Conservation (phyloP, 371 early-diverging fungal genomes). For the Lichtheimia hyalospora region DNA sequence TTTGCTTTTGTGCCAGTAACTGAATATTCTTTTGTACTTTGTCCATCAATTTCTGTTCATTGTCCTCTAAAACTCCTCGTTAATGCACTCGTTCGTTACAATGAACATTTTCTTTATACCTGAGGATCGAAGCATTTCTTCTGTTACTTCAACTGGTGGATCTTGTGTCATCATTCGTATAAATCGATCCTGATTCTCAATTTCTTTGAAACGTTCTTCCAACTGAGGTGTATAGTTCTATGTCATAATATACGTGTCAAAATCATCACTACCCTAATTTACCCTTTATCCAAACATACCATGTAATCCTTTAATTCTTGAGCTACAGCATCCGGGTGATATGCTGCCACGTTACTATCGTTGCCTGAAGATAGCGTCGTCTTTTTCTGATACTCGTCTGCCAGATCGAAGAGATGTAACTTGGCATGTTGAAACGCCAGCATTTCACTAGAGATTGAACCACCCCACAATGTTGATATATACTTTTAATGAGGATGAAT, state of each 20-base stretch:
- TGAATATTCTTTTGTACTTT: not conserved
- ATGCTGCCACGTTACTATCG: not conserved
- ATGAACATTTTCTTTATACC: not conserved
- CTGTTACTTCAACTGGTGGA: not conserved
- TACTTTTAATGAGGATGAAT: too few relatives aligned
- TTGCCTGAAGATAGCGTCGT: not conserved
- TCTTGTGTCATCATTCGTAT: constrained; percentile 3
- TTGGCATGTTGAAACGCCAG: constrained; percentile 4
- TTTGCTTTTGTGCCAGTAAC: not conserved
- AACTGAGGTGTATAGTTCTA: constrained; percentile 6
- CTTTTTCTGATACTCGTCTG: constrained; percentile 6
- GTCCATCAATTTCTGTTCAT: not conserved
- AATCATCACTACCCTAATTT: not conserved
- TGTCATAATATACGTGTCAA: not conserved
- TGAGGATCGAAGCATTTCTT: not conserved
- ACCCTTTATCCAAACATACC: not conserved
- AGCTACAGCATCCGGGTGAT: constrained; percentile 7
- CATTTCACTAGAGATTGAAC: constrained; percentile 2
- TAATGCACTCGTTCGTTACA: too few relatives aligned
- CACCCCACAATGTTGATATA: too few relatives aligned
- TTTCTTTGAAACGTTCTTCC: not conserved
- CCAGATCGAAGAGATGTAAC: constrained; percentile 1
- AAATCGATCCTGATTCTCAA: constrained; percentile 6
- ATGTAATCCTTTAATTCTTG: constrained; percentile 11
- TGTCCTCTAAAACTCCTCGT: not conserved